phyloP scores from a whole-genome alignment of 306 rosid genomes.

The Begonia fuchsioides region DNA sequence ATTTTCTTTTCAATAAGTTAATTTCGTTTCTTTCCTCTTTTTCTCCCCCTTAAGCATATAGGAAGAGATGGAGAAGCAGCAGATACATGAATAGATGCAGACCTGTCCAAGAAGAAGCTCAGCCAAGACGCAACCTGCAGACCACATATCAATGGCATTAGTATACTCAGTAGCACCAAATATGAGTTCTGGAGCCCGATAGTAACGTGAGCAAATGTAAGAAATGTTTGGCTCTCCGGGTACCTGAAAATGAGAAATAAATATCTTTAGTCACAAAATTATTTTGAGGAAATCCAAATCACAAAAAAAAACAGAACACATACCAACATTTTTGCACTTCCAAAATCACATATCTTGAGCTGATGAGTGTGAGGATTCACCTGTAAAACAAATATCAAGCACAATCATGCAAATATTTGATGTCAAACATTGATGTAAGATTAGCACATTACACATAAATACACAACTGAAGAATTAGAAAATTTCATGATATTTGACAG shows the following conservation, averaged over 20 bases:
- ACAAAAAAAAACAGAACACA: constrained; percentile 5
- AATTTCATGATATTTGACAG: too few species aligned
- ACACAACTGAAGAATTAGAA: too few species aligned
- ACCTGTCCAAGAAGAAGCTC: constrained; percentile 95
- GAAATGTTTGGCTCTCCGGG: constrained; percentile 97
- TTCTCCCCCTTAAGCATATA: too few species aligned
- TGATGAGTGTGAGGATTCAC: constrained; percentile 55
- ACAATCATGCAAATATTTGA: background rate
- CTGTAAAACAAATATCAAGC: constrained; percentile 1
- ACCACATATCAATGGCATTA: constrained; percentile 94
- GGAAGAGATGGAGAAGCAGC: background rate
- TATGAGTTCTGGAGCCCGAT: constrained; percentile 95
- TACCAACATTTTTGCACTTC: constrained; percentile 95
- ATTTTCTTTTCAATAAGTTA: too few species aligned
- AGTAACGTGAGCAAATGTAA: constrained; percentile 84
- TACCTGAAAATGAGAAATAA: constrained; percentile 30
- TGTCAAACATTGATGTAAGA: too few species aligned
- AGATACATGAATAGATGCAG: background rate
- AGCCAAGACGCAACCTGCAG: constrained; percentile 84
- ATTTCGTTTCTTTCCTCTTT: too few species aligned
- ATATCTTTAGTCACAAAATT: background rate
- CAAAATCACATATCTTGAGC: constrained; percentile 87
- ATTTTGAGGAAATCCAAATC: background rate
- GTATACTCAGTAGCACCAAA: constrained; percentile 96
- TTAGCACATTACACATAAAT: too few species aligned